These are phyloP conservation scores for Hanseniaspora pseudoguilliermondii DNA, from an alignment of 805 yeast species.

Conservation along the genomic window DNA sequence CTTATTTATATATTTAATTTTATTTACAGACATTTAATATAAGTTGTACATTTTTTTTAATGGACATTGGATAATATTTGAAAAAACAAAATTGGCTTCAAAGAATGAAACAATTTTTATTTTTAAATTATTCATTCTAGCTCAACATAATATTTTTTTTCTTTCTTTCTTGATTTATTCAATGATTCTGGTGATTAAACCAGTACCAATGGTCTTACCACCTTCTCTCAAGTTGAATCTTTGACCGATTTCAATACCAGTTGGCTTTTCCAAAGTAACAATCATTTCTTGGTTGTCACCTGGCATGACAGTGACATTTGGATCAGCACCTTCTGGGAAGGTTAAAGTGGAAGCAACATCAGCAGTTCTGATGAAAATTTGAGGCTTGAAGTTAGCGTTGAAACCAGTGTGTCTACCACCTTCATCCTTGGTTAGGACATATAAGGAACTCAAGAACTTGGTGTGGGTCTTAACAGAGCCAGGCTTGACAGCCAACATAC, in stretches of 20 bases:
- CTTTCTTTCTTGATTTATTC: slow-evolving; percentile 34
- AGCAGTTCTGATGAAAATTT: slow-evolving; percentile 90
- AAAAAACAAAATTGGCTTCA: too few species aligned
- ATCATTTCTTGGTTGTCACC: slow-evolving; percentile 98
- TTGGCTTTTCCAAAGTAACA: slow-evolving; percentile 77
- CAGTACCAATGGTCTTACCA: slow-evolving; percentile 98
- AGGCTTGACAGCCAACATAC: slow-evolving; percentile 94
- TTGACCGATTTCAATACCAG: slow-evolving; percentile 91
- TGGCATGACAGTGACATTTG: slow-evolving; percentile 83
- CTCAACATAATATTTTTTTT: too few species aligned
- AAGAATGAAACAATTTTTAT: too few species aligned
- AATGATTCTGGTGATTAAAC: slow-evolving; percentile 84
- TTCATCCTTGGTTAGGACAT: slow-evolving; percentile 88
- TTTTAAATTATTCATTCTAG: too few species aligned
- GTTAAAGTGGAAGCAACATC: slow-evolving; percentile 82
- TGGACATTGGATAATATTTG: too few species aligned
- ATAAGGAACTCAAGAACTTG: slow-evolving; percentile 85
- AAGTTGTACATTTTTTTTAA: not conserved
- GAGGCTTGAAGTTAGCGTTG: slow-evolving; percentile 96
- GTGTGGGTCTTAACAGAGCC: slow-evolving; percentile 85
- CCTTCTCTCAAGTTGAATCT: slow-evolving; percentile 99
- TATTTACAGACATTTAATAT: not conserved
- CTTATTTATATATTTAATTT: not conserved
- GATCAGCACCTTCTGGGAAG: slow-evolving; percentile 71
- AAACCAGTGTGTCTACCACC: slow-evolving; percentile 99